phyloP scores from a whole-genome alignment of 108 stramenopile species.

The Parietichytrium sp. region DNA sequence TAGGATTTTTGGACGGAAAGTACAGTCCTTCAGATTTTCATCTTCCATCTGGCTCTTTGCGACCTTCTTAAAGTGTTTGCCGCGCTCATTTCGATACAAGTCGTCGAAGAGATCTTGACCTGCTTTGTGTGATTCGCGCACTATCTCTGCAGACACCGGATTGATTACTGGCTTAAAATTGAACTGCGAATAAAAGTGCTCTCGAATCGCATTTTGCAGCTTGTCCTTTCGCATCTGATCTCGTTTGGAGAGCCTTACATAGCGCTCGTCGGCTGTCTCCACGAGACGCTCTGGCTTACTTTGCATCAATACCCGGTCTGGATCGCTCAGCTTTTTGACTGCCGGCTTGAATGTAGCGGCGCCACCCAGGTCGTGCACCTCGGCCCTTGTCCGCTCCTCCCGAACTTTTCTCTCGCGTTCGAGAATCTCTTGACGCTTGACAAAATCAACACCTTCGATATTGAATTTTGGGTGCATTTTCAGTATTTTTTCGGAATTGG shows the following conservation, averaged over 20 bases:
- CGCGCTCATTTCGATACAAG: background rate
- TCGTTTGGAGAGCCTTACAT: background rate
- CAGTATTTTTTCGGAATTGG: background rate
- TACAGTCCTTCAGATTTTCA: conserved; percentile 28
- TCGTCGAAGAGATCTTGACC: conserved; percentile 20
- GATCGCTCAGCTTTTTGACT: background rate
- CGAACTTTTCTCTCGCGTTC: background rate
- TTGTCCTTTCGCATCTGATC: background rate
- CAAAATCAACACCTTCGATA: background rate
- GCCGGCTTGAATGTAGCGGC: conserved; percentile 1
- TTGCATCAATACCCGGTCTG: background rate
- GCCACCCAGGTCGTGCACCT: background rate
- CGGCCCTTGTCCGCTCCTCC: background rate
- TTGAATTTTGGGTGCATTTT: too few relatives aligned
- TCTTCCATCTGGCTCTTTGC: background rate
- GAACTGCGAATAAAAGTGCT: conserved; percentile 34
- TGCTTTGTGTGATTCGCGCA: conserved; percentile 14
- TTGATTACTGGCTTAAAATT: conserved; percentile 1
- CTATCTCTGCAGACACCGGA: background rate
- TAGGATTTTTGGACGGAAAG: conserved; percentile 1
- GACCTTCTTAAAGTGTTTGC: background rate
- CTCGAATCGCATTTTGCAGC: background rate
- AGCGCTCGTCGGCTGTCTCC: conserved; percentile 7
- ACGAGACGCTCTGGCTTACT: background rate
- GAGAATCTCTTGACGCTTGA: background rate